Evolutionary conservation across 2,329 filamentous ascomycete species (phyloP), one percentile per base, ranked within the genome.

Genomic region (Biscogniauxia mediterranea): DNA sequence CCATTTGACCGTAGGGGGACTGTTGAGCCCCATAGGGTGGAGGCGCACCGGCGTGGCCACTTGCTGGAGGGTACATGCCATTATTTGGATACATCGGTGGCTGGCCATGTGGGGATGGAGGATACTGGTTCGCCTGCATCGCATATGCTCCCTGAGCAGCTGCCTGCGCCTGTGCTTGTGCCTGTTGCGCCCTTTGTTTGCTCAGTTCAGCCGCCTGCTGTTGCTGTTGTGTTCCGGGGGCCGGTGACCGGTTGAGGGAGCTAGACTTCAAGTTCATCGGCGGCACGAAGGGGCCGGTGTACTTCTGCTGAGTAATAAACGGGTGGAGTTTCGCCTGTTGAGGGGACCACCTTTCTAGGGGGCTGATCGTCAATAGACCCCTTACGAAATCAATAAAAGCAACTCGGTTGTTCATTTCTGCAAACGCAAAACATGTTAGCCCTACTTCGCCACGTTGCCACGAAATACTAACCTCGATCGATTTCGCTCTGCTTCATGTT

Each of bases 401-500:
- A 64, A 96, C 87, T 52, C 95, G 90, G 73, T 99, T 99, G 73
- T 95, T 96, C 90, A 99, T 96, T 88, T 99, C 95, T 99, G 73
- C 19, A 61, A 73, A 70, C 15, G 65, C 60, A 61, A 62, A 8
- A 53, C 66, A 60, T 67, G 63, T 57, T 21, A 20, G 32, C 26
- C 42, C 7, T 23, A 23, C 23, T 17, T 15, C 25, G 32, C 17
- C 46, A 46, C 64, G 65, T 60, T 25, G 23, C 62, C 56, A 42
- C 17, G 5, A 52, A 73, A 64, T 61, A 63, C 84, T 73, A 81
- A 97, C 95, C 95, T 90, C 95, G 82, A 71, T 99, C 95, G 66
- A 99, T 89, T 78, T 99, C 95, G 69, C 88, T 91, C 75, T 90
- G 93, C 80, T 99, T 99, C 95, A 99, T 99, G 73, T 97, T 97